These are phyloP conservation scores for Chenopodium suecicum DNA, from an alignment of 148 eudicot species.

Conservation along the genomic window DNA sequence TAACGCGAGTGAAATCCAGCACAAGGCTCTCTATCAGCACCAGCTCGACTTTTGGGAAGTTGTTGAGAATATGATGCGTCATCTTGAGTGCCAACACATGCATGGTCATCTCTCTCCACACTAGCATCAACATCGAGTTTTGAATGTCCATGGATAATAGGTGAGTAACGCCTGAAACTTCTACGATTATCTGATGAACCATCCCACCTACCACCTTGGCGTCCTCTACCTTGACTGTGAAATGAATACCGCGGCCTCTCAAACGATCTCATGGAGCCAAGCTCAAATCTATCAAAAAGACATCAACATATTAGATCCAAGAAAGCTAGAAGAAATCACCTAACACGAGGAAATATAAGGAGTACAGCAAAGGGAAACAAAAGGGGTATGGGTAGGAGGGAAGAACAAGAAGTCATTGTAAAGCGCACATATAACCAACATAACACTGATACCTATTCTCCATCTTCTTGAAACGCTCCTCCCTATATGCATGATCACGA, in stretches of 20 bases:
- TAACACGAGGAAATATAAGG: neutral
- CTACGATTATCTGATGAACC: conserved; percentile 26
- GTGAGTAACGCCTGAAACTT: conserved; percentile 36
- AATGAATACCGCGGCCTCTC: conserved; percentile 31
- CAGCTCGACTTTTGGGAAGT: conserved; percentile 18
- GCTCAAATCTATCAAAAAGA: conserved; percentile 29
- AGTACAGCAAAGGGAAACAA: neutral
- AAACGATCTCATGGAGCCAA: conserved; percentile 31
- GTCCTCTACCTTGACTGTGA: conserved; percentile 32
- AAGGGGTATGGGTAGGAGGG: neutral
- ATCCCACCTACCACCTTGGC: conserved; percentile 30
- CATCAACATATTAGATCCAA: conserved; percentile 21
- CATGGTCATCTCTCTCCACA: conserved; percentile 18
- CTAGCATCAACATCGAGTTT: conserved; percentile 26
- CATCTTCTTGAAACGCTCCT: conserved; percentile 21
- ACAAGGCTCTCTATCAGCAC: conserved; percentile 15
- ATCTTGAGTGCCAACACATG: conserved; percentile 24
- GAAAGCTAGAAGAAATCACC: neutral
- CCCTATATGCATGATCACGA: conserved; percentile 25
- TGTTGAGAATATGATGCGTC: conserved; percentile 28
- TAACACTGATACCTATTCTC: conserved; percentile 37
- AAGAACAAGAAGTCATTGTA: neutral
- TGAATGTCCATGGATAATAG: conserved; percentile 22
- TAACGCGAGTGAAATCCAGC: conserved; percentile 24
- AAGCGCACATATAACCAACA: neutral